These are phyloP conservation scores for Solanum clarkiae DNA, from an alignment of 257 asterid genomes.

Conservation along the genomic window DNA sequence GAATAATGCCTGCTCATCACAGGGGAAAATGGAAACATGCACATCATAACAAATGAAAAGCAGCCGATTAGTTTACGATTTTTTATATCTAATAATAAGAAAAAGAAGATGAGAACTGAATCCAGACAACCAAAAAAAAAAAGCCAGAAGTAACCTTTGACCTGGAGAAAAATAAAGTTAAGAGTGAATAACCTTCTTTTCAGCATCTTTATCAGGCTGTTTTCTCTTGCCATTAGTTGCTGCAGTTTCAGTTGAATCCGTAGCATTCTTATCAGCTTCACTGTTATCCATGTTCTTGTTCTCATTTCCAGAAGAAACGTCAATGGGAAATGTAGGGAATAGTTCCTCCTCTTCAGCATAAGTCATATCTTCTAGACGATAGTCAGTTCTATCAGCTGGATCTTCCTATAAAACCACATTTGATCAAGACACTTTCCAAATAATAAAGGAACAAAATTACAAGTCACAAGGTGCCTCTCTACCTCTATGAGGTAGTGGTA, in stretches of 20 bases:
- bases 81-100: neutral
- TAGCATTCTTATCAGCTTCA: slow-evolving; percentile 10
- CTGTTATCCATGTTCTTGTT: slow-evolving; percentile 13
- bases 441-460: neutral
- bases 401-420: slow-evolving; percentile 32
- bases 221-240: slow-evolving; percentile 57
- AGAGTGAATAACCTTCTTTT: slow-evolving; percentile 54
- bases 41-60: neutral
- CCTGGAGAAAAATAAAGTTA: neutral
- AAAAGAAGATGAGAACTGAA: neutral
- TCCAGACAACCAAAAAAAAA: neutral
- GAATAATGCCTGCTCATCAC: neutral
- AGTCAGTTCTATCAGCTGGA: slow-evolving; percentile 22
- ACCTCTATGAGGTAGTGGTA: no score
- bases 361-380: slow-evolving; percentile 59
- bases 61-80: neutral
- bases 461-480: neutral
- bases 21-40: neutral
- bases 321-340: slow-evolving; percentile 8
- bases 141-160: neutral
- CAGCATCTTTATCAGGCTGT: slow-evolving; percentile 39
- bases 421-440: slow-evolving; percentile 6
- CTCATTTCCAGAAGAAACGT: slow-evolving; percentile 23
- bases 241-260: slow-evolving; percentile 20
- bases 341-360: slow-evolving; percentile 60